phyloP scores from a whole-genome alignment of 2,329 filamentous ascomycete species.

The Rhinocladiella mackenziei region DNA sequence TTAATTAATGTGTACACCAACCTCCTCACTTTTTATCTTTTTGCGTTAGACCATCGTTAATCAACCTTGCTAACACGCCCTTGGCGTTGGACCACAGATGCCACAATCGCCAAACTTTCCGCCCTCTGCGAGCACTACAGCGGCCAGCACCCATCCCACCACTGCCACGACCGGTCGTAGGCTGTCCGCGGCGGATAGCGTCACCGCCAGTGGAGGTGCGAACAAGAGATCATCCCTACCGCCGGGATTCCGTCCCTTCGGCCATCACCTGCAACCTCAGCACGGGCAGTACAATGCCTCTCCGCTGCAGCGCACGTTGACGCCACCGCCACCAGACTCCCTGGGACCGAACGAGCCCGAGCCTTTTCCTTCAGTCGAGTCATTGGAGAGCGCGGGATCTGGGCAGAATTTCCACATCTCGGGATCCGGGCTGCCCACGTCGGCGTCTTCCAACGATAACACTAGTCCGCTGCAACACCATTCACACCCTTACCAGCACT shows the following conservation, averaged over 20 bases:
- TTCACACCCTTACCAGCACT: constrained; percentile 36
- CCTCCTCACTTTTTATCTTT: constrained; percentile 30
- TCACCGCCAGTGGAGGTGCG: constrained; percentile 29
- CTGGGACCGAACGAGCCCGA: constrained; percentile 58
- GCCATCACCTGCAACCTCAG: constrained; percentile 37
- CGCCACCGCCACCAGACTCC: constrained; percentile 68
- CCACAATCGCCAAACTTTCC: constrained; percentile 32
- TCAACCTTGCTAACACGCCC: constrained; percentile 32
- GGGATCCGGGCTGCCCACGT: constrained; percentile 60
- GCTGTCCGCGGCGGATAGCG: constrained; percentile 26
- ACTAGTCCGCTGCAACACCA: constrained; percentile 51
- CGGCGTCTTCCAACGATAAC: constrained; percentile 57
- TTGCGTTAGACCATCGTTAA: constrained; percentile 42
- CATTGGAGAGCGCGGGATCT: constrained; percentile 53
- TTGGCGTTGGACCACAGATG: constrained; percentile 31
- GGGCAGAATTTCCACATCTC: constrained; percentile 70
- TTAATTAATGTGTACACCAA: constrained; percentile 33
- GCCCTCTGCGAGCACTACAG: constrained; percentile 20
- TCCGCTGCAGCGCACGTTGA: constrained; percentile 83
- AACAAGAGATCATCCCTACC: constrained; percentile 60
- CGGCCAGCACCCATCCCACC: constrained; percentile 31
- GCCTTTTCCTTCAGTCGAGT: constrained; percentile 88
- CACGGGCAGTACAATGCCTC: constrained; percentile 69
- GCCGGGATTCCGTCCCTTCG: constrained; percentile 49
- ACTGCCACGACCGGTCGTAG: constrained; percentile 39